Evolutionary conservation across 1,284 basidiomycete genomes (phyloP).

Genomic region (Amylostereum chailletii): DNA sequence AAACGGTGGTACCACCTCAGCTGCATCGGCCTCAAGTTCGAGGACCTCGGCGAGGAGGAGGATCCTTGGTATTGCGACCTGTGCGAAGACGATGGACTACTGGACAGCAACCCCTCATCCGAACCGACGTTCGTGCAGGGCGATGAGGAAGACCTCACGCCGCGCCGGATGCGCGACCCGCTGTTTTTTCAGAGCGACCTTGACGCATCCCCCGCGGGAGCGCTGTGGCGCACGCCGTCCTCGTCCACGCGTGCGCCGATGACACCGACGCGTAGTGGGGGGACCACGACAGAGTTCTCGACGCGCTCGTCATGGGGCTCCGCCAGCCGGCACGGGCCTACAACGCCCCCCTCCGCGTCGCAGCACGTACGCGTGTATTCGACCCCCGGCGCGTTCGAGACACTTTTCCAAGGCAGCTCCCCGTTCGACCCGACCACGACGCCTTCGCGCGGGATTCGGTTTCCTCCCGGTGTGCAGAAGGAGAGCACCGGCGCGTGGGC

Average conservation of each 20-base stretch:
- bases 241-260: conserved; percentile 42
- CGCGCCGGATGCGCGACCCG: conserved; percentile 32
- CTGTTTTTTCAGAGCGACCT: conserved; percentile 48
- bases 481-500: neutral
- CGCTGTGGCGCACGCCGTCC: conserved; percentile 24
- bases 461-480: neutral
- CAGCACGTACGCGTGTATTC: conserved; percentile 38
- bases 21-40: conserved; percentile 59
- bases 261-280: conserved; percentile 26
- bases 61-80: conserved; percentile 65
- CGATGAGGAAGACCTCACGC: conserved; percentile 32
- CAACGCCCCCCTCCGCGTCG: conserved; percentile 37
- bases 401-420: conserved; percentile 1
- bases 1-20: conserved; percentile 69
- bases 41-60: conserved; percentile 64
- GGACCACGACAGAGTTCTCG: conserved; percentile 23
- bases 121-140: conserved; percentile 62
- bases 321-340: conserved; percentile 30
- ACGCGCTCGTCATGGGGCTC: conserved; percentile 41
- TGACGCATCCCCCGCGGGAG: conserved; percentile 44
- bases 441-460: conserved; percentile 1
- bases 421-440: conserved; percentile 7
- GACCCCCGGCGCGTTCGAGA: conserved; percentile 37
- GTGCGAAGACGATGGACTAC: conserved; percentile 32
- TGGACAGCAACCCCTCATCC: conserved; percentile 26